phyloP scores from a whole-genome alignment of 805 yeast species.

The Lipomyces yamadae region DNA sequence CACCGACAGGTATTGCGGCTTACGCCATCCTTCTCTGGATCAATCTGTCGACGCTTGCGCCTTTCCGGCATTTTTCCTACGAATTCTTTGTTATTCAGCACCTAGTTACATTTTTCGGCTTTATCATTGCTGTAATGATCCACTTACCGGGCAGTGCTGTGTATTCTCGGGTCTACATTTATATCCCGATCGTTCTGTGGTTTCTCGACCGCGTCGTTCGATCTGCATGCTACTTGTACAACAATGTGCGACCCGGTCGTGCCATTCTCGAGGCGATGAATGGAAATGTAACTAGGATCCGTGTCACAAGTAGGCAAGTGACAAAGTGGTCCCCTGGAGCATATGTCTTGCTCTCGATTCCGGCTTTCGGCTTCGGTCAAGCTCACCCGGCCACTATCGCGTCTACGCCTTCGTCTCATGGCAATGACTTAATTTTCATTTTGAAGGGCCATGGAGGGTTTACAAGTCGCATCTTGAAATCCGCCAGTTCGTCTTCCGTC shows the following conservation, averaged over 20 bases:
- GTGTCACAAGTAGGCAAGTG: not conserved
- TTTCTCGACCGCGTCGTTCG: conserved; percentile 34
- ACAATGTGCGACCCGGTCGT: conserved; percentile 1
- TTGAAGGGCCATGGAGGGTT: conserved; percentile 41
- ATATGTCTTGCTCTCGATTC: conserved; percentile 30
- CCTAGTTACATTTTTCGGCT: conserved; percentile 34
- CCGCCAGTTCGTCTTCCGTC: not conserved
- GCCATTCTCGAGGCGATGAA: conserved; percentile 5
- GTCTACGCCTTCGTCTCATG: conserved; percentile 44
- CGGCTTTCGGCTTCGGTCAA: conserved; percentile 25
- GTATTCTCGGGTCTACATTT: conserved; percentile 23
- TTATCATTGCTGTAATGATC: conserved; percentile 30
- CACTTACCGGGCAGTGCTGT: conserved; percentile 36
- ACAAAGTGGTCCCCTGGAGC: conserved; percentile 33
- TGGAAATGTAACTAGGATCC: conserved; percentile 8
- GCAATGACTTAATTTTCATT: conserved; percentile 49
- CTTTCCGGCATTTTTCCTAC: conserved; percentile 33
- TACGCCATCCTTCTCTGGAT: conserved; percentile 37
- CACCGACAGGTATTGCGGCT: conserved; percentile 37
- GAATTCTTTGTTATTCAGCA: conserved; percentile 39
- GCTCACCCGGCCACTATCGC: conserved; percentile 46
- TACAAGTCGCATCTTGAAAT: conserved; percentile 3
- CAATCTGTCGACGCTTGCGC: conserved; percentile 44
- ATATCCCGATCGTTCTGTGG: conserved; percentile 33
- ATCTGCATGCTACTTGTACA: conserved; percentile 4